phyloP scores from a whole-genome alignment of 169 alveolate genomes.

The Plasmodium falciparum region DNA sequence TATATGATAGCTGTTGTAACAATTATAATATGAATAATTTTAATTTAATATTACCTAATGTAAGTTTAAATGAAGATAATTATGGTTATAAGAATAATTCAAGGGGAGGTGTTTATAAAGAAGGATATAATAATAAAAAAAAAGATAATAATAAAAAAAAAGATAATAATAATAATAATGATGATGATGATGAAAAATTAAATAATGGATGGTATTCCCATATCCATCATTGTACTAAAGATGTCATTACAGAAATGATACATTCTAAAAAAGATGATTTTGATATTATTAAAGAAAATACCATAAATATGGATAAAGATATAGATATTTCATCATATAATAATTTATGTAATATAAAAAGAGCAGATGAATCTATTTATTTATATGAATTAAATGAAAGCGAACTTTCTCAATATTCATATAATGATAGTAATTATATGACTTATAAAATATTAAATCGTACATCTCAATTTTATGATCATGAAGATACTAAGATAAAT shows the following conservation, averaged over 20 bases:
- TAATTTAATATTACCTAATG: conserved; percentile 25
- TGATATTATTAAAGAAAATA: conserved; percentile 5
- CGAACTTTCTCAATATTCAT: conserved; percentile 13
- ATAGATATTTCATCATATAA: neutral
- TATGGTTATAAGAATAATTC: neutral
- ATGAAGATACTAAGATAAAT: conserved; percentile 43
- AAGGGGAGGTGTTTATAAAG: conserved; percentile 28
- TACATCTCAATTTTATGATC: conserved; percentile 56
- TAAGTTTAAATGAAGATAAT: conserved; percentile 3
- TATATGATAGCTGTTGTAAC: conserved; percentile 2
- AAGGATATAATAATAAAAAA: conserved; percentile 8
- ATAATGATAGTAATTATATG: conserved; percentile 17
- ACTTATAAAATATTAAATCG: conserved; percentile 44
- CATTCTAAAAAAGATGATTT: conserved; percentile 9
- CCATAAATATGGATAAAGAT: neutral
- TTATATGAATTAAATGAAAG: conserved; percentile 53
- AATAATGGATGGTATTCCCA: conserved; percentile 57
- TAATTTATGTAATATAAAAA: conserved; percentile 2
- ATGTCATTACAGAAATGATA: conserved; percentile 44
- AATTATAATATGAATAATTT: conserved; percentile 5
- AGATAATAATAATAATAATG: neutral
- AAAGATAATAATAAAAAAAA: neutral
- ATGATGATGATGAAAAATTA: conserved; percentile 18
- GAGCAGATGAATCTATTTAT: conserved; percentile 27
- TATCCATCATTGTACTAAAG: conserved; percentile 23